Percentiles rank a stretch among this genome's conserved stretches.
Evolutionary conservation across 306 rosid genomes (phyloP).

Genomic region (Pachyrhizus erosus): DNA sequence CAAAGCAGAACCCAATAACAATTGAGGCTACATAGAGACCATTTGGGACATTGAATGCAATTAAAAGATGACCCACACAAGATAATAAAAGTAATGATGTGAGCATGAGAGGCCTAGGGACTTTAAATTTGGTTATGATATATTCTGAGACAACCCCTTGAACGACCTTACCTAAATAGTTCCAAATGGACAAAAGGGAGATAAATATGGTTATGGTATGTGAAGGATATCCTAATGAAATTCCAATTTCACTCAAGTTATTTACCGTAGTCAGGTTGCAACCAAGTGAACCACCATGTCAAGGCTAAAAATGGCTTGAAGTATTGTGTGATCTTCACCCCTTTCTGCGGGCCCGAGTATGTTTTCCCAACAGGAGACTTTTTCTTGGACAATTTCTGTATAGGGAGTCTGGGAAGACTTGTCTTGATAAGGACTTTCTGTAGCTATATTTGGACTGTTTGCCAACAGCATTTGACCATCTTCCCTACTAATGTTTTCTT

Average conservation of each 20-base stretch:
- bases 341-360: conserved; percentile 39
- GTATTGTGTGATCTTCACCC: conserved; percentile 67
- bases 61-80: conserved; percentile 57
- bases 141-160: conserved; percentile 56
- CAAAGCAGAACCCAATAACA: conserved; percentile 73
- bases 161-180: conserved; percentile 48
- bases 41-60: conserved; percentile 56
- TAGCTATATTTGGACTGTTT: conserved; percentile 23
- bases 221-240: conserved; percentile 54
- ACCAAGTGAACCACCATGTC: conserved; percentile 63
- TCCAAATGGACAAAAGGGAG: conserved; percentile 63
- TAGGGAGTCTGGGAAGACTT: neutral
- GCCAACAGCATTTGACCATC: neutral
- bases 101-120: conserved; percentile 61
- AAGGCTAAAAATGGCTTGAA: conserved; percentile 63
- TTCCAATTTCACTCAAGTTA: conserved; percentile 67
- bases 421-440: conserved; percentile 26
- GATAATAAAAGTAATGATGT: conserved; percentile 50
- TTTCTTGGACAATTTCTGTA: conserved; percentile 51
- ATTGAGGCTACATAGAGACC: conserved; percentile 68
- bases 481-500: neutral
- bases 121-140: conserved; percentile 40
- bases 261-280: conserved; percentile 58
- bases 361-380: conserved; percentile 43
- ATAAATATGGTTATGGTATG: conserved; percentile 55